phyloP scores from a whole-genome alignment of 1,284 basidiomycete genomes.

The Apiotrichum sp. region DNA sequence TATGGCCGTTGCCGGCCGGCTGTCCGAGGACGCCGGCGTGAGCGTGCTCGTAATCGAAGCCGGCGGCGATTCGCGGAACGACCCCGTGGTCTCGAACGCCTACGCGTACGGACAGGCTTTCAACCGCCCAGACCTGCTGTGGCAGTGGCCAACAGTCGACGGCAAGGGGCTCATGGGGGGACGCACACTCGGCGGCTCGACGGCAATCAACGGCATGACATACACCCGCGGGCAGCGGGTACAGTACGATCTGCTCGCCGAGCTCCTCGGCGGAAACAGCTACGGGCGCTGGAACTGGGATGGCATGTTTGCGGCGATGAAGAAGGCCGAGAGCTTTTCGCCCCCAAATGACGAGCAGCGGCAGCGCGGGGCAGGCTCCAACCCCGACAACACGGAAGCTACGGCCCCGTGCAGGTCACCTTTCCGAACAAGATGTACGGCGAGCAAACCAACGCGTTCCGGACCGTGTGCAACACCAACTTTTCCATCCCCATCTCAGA shows the following conservation, averaged over 20 bases:
- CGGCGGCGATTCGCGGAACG: conserved; percentile 20
- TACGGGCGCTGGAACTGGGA: conserved; percentile 55
- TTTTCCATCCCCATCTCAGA: conserved; percentile 30
- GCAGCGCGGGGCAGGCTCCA: conserved; percentile 47
- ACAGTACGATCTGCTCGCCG: conserved; percentile 57
- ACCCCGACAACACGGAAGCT: conserved; percentile 50
- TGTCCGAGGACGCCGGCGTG: conserved; percentile 5
- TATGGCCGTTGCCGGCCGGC: conserved; percentile 8
- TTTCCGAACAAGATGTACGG: conserved; percentile 53
- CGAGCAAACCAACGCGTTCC: conserved; percentile 54
- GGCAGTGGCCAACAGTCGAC: conserved; percentile 15
- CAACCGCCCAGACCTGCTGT: conserved; percentile 14
- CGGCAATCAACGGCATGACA: conserved; percentile 24
- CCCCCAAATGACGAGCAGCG: conserved; percentile 53
- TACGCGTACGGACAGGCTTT: conserved; percentile 18
- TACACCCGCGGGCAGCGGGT: conserved; percentile 56
- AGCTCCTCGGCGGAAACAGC: conserved; percentile 44
- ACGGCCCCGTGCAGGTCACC: conserved; percentile 55
- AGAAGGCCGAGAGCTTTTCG: conserved; percentile 57
- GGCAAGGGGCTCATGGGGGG: conserved; percentile 18
- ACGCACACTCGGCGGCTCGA: conserved; percentile 23
- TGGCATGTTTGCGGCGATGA: conserved; percentile 53
- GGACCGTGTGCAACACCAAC: conserved; percentile 49
- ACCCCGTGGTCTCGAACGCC: conserved; percentile 17
- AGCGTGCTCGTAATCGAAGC: conserved; percentile 22